Conservation (phyloP, 371 early-diverging fungal species). For the Mucor lusitanicus region DNA sequence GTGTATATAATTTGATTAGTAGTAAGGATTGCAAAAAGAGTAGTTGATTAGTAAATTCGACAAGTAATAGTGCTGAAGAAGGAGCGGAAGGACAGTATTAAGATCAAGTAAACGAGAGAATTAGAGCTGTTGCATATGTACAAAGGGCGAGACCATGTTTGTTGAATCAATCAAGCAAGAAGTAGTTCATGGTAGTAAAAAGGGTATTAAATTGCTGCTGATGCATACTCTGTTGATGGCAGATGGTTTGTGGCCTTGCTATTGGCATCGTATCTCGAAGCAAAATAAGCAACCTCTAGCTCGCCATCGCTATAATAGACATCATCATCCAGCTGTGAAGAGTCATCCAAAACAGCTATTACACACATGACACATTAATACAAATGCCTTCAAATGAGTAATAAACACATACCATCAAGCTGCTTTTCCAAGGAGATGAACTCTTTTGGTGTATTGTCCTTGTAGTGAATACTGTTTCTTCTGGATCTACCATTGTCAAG, state of each 20-base stretch:
- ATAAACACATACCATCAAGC: slow-evolving; percentile 20
- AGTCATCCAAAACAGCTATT: slow-evolving; percentile 1
- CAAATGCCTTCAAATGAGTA: neutral
- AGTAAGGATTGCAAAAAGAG: too few relatives aligned
- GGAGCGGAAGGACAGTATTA: too few relatives aligned
- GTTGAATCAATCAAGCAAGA: neutral
- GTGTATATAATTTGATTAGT: too few relatives aligned
- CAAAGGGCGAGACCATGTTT: neutral
- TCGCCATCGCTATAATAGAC: slow-evolving; percentile 15
- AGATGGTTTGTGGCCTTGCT: neutral
- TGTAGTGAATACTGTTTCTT: slow-evolving; percentile 52
- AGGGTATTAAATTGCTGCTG: neutral
- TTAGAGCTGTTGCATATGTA: neutral
- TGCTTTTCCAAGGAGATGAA: slow-evolving; percentile 46
- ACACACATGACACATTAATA: neutral
- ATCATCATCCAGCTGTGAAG: slow-evolving; percentile 9
- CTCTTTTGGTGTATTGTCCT: slow-evolving; percentile 43
- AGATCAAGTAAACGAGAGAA: too few relatives aligned
- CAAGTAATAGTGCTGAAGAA: too few relatives aligned
- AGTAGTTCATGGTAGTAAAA: neutral
- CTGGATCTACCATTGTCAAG: slow-evolving; percentile 25
- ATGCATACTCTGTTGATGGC: neutral
- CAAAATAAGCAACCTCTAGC: slow-evolving; percentile 21
- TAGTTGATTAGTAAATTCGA: too few relatives aligned
- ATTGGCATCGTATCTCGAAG: slow-evolving; percentile 14